A percentile compares a stretch with the other conserved stretches of the same genome.
Conservation (phyloP, 1,284 basidiomycete species). For the Ceratobasidium sp. region DNA sequence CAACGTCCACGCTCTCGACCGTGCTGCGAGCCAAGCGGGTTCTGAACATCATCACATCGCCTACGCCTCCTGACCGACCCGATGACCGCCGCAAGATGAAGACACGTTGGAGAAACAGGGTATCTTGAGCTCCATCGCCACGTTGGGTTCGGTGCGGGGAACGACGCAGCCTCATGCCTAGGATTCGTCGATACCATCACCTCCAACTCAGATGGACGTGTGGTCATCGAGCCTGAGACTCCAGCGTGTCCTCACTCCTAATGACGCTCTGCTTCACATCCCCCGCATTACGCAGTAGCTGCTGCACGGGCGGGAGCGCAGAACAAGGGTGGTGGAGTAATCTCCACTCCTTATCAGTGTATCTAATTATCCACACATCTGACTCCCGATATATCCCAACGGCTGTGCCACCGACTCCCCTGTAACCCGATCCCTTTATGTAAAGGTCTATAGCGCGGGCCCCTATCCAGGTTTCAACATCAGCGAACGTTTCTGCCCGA, state of each 20-base stretch:
- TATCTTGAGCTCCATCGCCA: slow-evolving; percentile 2
- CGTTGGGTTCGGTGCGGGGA: background rate
- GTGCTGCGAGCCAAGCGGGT: background rate
- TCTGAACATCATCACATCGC: background rate
- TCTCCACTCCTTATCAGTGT: too few species aligned
- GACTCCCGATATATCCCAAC: too few species aligned
- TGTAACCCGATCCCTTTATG: too few species aligned
- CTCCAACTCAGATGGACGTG: too few species aligned
- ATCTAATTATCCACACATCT: too few species aligned
- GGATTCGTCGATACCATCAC: too few species aligned
- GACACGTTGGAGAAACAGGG: slow-evolving; percentile 30
- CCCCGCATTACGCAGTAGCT: slow-evolving; percentile 22
- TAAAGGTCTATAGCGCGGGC: too few species aligned
- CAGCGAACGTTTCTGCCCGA: too few species aligned
- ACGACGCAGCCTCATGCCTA: slow-evolving; percentile 7
- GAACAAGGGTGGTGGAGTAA: slow-evolving; percentile 5
- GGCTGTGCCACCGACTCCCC: too few species aligned
- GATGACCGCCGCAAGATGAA: slow-evolving; percentile 13
- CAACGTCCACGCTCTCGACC: background rate
- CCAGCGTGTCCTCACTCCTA: background rate
- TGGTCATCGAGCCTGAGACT: too few species aligned
- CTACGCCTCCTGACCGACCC: slow-evolving; percentile 11
- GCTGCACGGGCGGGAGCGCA: background rate
- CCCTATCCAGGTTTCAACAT: too few species aligned
- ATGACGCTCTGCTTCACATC: slow-evolving; percentile 15